Evolutionary conservation across 2,329 filamentous ascomycete genomes (phyloP).

Genomic region (Aureobasidium sp.): DNA sequence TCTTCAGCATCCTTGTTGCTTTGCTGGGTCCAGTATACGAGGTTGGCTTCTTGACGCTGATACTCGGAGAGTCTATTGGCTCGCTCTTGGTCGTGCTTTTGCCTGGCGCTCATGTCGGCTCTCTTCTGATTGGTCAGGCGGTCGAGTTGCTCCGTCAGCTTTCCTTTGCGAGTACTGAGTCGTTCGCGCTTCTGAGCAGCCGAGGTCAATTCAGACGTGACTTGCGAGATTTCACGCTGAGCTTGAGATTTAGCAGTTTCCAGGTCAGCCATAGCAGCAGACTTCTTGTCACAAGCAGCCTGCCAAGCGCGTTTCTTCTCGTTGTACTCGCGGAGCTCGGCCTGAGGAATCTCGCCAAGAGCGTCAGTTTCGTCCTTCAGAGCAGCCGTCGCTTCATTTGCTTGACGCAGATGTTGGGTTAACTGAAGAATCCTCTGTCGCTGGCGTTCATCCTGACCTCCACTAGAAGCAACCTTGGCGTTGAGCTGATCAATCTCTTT

Average conservation of each 20-base stretch:
- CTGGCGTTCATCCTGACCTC: conserved; percentile 68
- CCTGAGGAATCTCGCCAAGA: conserved; percentile 57
- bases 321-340: conserved; percentile 53
- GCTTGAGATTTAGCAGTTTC: conserved; percentile 56
- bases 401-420: conserved; percentile 64
- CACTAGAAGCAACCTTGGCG: conserved; percentile 57
- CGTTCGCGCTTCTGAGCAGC: conserved; percentile 65
- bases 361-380: conserved; percentile 56
- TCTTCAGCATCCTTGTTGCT: conserved; percentile 32
- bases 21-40: conserved; percentile 33
- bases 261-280: conserved; percentile 47
- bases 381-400: conserved; percentile 54
- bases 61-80: conserved; percentile 24
- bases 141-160: conserved; percentile 65
- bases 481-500: conserved; percentile 68
- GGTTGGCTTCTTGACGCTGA: conserved; percentile 33
- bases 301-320: conserved; percentile 52
- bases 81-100: conserved; percentile 29
- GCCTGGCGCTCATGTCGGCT: conserved; percentile 33
- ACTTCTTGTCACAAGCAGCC: conserved; percentile 46
- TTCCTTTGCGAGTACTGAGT: conserved; percentile 62
- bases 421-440: conserved; percentile 70
- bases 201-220: conserved; percentile 57
- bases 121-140: conserved; percentile 65
- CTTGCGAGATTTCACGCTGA: conserved; percentile 55